Base-by-base conservation (phyloP, 495 filamentous ascomycete genomes). In the Terfezia claveryi region DNA sequence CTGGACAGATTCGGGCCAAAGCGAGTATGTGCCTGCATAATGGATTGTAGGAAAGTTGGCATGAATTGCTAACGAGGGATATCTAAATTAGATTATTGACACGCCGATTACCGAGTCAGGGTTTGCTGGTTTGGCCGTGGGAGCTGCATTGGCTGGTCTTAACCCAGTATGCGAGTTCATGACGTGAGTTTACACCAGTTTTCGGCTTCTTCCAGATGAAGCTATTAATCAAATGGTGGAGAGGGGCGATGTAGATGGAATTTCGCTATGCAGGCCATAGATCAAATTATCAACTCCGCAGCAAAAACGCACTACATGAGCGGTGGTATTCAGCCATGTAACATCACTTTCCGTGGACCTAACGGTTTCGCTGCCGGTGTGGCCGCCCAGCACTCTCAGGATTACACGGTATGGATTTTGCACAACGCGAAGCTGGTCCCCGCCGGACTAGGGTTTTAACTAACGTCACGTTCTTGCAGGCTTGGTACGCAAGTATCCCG, bases 281-380 rank as follows among this genome's bases (percentile, higher is more conserved):
- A 98, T 71, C 91, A 98, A 69, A 87, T 98, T 68, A 88, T 98
- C 80, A 98, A 98, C 78, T 94, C 87, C 51, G 91, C 87, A 54
- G 91, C 87, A 60, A 98, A 96, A 75, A 98, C 91, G 20, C 92
- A 95, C 68, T 98, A 98, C 75, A 98, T 98, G 91, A 94, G 89
- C 55, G 91, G 91, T 61, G 91, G 91, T 69, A 98, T 94, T 70
- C 91, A 98, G 71, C 91, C 91, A 62, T 98, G 91, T 75, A 96
- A 95, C 72, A 82, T 98, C 69, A 96, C 92, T 58, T 98, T 98
- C 80, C 87, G 91, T 68, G 91, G 91, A 49, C 91, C 91, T 69
- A 98, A 98, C 69, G 91, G 91, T 58, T 98, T 98, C 68, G 91
- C 91, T 55, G 67, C 91, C 54, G 91, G 91, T 75, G 91, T 98